These are phyloP conservation scores for Pisolithus tinctorius DNA, from an alignment of 768 basidiomycete species.

Conservation along the genomic window DNA sequence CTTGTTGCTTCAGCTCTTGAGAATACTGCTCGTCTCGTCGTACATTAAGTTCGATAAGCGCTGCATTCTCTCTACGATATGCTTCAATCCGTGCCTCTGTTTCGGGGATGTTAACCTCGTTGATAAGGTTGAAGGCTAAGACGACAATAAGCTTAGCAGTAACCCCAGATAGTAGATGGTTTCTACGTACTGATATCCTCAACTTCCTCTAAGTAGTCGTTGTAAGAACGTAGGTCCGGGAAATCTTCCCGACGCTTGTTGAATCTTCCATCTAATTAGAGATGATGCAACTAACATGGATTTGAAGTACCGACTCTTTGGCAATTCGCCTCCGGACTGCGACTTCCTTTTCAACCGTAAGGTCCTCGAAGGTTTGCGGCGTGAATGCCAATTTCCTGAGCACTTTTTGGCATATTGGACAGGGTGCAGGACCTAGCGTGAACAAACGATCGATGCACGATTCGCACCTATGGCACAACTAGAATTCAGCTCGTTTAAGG, in stretches of 20 bases:
- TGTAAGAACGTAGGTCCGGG: conserved; percentile 67
- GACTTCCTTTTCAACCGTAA: conserved; percentile 91
- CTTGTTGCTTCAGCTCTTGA: conserved; percentile 66
- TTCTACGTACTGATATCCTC: conserved; percentile 76
- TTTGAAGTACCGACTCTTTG: conserved; percentile 58
- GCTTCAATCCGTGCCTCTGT: conserved; percentile 80
- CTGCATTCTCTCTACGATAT: conserved; percentile 77
- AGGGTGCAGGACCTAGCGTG: conserved; percentile 92
- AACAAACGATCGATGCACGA: conserved; percentile 96
- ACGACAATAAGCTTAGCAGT: neutral
- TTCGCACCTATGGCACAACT: conserved; percentile 73
- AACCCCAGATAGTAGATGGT: neutral
- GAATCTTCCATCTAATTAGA: conserved; percentile 49
- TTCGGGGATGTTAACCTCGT: conserved; percentile 70
- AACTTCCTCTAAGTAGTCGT: conserved; percentile 94
- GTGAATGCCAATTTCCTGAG: conserved; percentile 92
- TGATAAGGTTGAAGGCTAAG: conserved; percentile 92
- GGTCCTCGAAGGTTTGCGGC: conserved; percentile 91
- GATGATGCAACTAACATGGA: neutral
- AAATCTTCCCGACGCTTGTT: conserved; percentile 95
- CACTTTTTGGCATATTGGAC: conserved; percentile 86
- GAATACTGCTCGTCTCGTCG: conserved; percentile 76
- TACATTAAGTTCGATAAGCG: conserved; percentile 75
- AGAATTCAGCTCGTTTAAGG: conserved; percentile 5
- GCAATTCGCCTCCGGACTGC: conserved; percentile 80